A percentile compares a stretch with the other conserved stretches of the same genome.
phyloP scores from a whole-genome alignment of 2,329 filamentous ascomycete genomes.

The Diaporthe nobilis region DNA sequence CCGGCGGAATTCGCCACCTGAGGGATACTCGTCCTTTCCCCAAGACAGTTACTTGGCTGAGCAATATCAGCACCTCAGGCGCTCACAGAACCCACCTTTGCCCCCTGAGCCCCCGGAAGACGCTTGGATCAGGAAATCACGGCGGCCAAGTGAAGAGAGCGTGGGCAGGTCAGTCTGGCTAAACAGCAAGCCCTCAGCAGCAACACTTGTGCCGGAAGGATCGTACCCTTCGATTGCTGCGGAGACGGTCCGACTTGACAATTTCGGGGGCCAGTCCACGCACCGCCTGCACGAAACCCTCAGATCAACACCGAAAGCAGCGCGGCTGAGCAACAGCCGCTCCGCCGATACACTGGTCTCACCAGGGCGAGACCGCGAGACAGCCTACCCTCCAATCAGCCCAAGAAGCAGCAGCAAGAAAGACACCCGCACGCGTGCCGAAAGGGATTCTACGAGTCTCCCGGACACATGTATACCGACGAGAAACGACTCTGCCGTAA shows the following conservation, averaged over 20 bases:
- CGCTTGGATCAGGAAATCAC: neutral
- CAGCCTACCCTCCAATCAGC: neutral
- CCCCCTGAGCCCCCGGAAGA: neutral
- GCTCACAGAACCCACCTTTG: neutral
- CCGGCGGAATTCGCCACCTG: neutral
- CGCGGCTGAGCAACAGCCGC: neutral
- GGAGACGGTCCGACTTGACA: neutral
- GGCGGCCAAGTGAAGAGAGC: conserved; percentile 19
- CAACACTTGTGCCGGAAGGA: neutral
- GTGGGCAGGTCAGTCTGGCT: neutral
- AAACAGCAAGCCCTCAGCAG: conserved; percentile 13
- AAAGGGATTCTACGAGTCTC: neutral
- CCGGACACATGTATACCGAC: fast-evolving
- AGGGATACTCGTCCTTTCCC: neutral
- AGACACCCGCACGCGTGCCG: neutral
- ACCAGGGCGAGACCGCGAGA: neutral
- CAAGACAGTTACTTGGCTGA: neutral
- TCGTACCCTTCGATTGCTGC: neutral
- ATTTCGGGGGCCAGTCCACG: neutral
- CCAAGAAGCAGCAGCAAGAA: neutral
- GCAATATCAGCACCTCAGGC: neutral
- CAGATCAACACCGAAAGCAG: neutral
- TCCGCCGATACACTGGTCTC: neutral
- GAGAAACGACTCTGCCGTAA: neutral
- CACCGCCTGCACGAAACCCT: neutral